Evolutionary conservation across 805 yeast genomes (phyloP), one percentile per base, ranked within the genome.

Genomic region (Schizosaccharomyces osmophilus): DNA sequence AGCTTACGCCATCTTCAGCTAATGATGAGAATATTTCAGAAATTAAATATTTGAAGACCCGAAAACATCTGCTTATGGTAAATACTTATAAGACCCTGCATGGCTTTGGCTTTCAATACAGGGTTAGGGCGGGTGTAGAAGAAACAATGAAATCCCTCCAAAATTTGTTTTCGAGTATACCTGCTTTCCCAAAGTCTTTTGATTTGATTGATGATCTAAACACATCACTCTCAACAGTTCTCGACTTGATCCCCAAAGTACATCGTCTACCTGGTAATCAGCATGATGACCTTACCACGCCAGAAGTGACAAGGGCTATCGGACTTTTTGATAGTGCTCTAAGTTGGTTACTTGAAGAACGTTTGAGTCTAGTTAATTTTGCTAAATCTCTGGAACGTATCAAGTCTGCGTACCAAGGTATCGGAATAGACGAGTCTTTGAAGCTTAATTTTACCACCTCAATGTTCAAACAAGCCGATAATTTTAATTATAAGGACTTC

Each of bases 31-130:
- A 80, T 65, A 87, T 88, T 72, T 84, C 84, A 69, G 68, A 74
- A 0, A 71, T 84, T 48, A 82, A 88, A 1, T 77, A 87, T 5
- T 74, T 93, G 71, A 85, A 84, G 67, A 77, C 83, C n/a, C 90
- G 87, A 67, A 93, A 93, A 72, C 76, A 82, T 63, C 84, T 83
- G 65, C 71, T 88, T 5, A 73, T 94, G 61, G 84, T 93, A 71
- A 87, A 83, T 62, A 79, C 88, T 0, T 72, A 93, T 63, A 81
- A 82, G 64, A 93, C 86, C 65, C 73, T 90, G 61, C 79, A 81
- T 68, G 73, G 82, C 63, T 80, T 86, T 68, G 99, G 99, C 1
- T 71, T 93, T 65, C 84, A 81, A 66, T 73, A 82, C 3, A 79
- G 79, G 31, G 75, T 83, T 43, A 81, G 83, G 63, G 76, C 82